A percentile compares a stretch with the other conserved stretches of the same genome.
phyloP scores from a whole-genome alignment of 2,329 filamentous ascomycete species.

The Ophiostoma australiae region DNA sequence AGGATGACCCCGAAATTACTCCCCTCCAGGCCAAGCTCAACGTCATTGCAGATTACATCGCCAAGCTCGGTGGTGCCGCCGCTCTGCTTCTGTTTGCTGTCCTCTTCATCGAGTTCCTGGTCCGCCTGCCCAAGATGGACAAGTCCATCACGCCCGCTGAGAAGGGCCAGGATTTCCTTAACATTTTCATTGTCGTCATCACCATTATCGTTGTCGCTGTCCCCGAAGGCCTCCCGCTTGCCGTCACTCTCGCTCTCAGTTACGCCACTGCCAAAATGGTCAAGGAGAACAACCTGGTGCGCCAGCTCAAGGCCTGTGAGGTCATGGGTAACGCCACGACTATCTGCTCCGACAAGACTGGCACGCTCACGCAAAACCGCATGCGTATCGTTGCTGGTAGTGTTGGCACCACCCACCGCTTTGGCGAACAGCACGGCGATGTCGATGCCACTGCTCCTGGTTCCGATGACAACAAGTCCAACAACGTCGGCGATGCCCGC shows the following conservation, averaged over 20 bases:
- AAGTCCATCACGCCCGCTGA: conserved; percentile 54
- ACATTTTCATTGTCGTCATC: conserved; percentile 72
- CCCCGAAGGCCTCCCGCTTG: conserved; percentile 70
- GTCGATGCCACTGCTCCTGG: conserved; percentile 24
- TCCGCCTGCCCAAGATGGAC: conserved; percentile 51
- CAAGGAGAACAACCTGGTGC: conserved; percentile 71
- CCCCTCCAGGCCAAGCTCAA: conserved; percentile 73
- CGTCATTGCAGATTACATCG: conserved; percentile 70
- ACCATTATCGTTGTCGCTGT: conserved; percentile 78
- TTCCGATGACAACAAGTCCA: conserved; percentile 25
- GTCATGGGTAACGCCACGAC: conserved; percentile 66
- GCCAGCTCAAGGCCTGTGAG: conserved; percentile 71
- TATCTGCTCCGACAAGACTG: conserved; percentile 65
- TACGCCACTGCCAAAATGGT: conserved; percentile 75
- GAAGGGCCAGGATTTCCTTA: conserved; percentile 73
- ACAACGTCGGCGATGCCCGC: conserved; percentile 20
- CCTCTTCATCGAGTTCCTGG: conserved; percentile 79
- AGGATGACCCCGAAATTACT: conserved; percentile 69
- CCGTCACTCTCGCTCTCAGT: conserved; percentile 70
- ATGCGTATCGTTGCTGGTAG: conserved; percentile 62
- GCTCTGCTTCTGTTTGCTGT: conserved; percentile 77
- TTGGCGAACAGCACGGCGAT: conserved; percentile 40
- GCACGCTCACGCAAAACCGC: conserved; percentile 63
- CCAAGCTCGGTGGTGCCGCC: conserved; percentile 70
- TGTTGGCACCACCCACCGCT: conserved; percentile 52